Conservation (phyloP, 139 green algal species). For the Picochlorum sp. region DNA sequence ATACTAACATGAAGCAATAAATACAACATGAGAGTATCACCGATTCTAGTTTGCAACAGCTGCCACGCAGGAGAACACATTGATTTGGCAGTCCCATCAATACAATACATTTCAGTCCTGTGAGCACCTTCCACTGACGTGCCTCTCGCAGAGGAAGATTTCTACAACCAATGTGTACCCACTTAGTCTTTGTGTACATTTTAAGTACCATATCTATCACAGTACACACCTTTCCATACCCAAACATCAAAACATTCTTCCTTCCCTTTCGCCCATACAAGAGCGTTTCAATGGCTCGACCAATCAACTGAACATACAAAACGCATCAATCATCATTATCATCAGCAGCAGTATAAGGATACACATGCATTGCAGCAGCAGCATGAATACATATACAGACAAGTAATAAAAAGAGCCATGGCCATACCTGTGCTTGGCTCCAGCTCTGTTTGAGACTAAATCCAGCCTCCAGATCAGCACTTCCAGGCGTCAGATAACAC, state of each 20-base stretch:
- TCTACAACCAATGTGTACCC: neutral
- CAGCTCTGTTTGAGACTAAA: slow-evolving; percentile 28
- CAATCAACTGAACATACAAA: slow-evolving; percentile 35
- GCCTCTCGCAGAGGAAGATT: too few species aligned
- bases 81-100: slow-evolving; percentile 27
- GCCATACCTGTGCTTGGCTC: slow-evolving; percentile 26
- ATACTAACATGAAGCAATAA: slow-evolving; percentile 53
- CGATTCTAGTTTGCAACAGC: slow-evolving; percentile 49
- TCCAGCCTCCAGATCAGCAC: slow-evolving; percentile 7
- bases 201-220: neutral
- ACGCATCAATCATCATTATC: neutral
- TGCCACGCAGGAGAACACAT: slow-evolving; percentile 26
- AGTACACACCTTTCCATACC: slow-evolving; percentile 36
- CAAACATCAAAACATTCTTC: slow-evolving; percentile 47
- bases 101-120: slow-evolving; percentile 29
- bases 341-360: neutral
- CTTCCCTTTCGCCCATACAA: slow-evolving; percentile 13
- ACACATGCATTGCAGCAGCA: too few species aligned
- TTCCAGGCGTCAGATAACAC: slow-evolving; percentile 7
- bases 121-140: slow-evolving; percentile 23
- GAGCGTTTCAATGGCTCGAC: slow-evolving; percentile 46
- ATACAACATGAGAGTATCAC: slow-evolving; percentile 59
- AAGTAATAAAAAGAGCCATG: too few species aligned
- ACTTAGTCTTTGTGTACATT: neutral
- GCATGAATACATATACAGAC: too few species aligned